phyloP scores from a whole-genome alignment of 164 flowering plant species.

The Amborella trichopoda region DNA sequence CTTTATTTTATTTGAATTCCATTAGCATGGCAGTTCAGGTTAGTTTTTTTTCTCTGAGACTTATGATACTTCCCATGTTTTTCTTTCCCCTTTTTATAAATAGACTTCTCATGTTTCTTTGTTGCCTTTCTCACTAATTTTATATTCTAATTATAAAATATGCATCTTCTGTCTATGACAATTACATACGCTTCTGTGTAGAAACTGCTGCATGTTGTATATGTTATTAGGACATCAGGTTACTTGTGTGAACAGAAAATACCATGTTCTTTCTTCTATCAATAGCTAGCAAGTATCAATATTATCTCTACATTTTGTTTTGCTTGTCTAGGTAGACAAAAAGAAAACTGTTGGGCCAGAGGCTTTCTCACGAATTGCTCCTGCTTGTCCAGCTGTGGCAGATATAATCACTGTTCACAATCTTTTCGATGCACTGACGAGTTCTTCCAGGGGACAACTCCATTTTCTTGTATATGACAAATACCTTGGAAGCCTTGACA shows the following conservation, averaged over 20 bases:
- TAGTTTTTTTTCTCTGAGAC: conserved; percentile 2
- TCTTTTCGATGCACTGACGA: conserved; percentile 73
- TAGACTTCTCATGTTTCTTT: too few relatives aligned
- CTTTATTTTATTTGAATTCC: conserved; percentile 63
- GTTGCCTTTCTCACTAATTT: too few relatives aligned
- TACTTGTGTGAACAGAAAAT: too few relatives aligned
- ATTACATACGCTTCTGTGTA: neutral
- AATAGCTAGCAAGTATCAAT: neutral
- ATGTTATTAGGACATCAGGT: too few relatives aligned
- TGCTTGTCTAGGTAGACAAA: conserved; percentile 50
- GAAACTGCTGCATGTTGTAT: too few relatives aligned
- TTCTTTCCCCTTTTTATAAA: too few relatives aligned
- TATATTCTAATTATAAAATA: neutral
- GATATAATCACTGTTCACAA: conserved; percentile 66
- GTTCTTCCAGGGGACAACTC: conserved; percentile 49
- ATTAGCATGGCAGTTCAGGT: conserved; percentile 85
- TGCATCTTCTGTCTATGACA: neutral
- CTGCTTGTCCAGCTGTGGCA: conserved; percentile 56
- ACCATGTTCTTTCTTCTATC: too few relatives aligned
- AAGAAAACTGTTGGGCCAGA: conserved; percentile 74
- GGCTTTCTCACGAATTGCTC: conserved; percentile 86
- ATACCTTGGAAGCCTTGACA: conserved; percentile 70
- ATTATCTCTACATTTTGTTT: neutral
- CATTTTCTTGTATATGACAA: conserved; percentile 79
- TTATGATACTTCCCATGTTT: too few relatives aligned